Percentiles rank a stretch among this genome's conserved stretches.
phyloP scores from a whole-genome alignment of 2,329 filamentous ascomycete genomes.

The Colletotrichum viniferum region DNA sequence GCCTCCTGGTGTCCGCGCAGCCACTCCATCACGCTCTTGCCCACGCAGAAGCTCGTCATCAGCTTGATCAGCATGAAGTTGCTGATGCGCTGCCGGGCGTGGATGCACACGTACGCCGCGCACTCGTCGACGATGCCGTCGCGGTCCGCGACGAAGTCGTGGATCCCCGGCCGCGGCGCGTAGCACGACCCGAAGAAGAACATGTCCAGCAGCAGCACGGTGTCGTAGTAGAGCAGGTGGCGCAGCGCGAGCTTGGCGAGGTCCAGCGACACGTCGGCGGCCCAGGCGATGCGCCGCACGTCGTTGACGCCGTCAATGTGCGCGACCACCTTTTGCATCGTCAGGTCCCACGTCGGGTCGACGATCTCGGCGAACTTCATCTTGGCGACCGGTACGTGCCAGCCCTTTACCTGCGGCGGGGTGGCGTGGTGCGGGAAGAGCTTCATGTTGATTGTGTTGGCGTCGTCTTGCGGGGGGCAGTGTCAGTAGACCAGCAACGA shows the following conservation, averaged over 20 bases:
- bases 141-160: constrained; percentile 77
- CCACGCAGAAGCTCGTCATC: constrained; percentile 84
- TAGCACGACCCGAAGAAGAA: constrained; percentile 96
- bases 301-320: constrained; percentile 92
- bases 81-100: constrained; percentile 45
- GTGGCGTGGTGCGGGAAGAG: constrained; percentile 83
- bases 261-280: constrained; percentile 84
- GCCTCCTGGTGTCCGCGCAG: constrained; percentile 74
- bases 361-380: constrained; percentile 68
- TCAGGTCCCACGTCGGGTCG: constrained; percentile 75
- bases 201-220: constrained; percentile 87
- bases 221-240: constrained; percentile 92
- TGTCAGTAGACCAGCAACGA: background rate
- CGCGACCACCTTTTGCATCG: constrained; percentile 78
- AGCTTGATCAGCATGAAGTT: constrained; percentile 78
- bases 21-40: constrained; percentile 87
- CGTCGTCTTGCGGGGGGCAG: constrained; percentile 67
- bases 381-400: constrained; percentile 86
- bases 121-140: constrained; percentile 85
- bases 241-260: constrained; percentile 86
- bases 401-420: constrained; percentile 79
- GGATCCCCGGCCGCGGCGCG: constrained; percentile 77
- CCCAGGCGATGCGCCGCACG: constrained; percentile 82
- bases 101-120: constrained; percentile 75
- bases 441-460: constrained; percentile 96